Evolutionary conservation across 225 moss, liverwort and hornwort species (phyloP).

Genomic region (Bryoerythrophyllum caledonicum): DNA sequence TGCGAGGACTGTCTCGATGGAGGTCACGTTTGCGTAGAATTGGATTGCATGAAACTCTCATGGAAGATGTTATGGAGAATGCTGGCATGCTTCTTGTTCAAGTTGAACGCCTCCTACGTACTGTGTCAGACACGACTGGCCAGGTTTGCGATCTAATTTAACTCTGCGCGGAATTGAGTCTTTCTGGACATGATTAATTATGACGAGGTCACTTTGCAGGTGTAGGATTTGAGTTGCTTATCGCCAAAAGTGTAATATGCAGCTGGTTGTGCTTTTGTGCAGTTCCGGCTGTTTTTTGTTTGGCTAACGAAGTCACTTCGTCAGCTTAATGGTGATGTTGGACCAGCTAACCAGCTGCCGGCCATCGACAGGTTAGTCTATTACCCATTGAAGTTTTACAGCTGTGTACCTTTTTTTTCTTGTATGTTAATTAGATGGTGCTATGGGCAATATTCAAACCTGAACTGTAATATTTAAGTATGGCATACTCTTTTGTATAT

Average conservation of each 20-base stretch:
- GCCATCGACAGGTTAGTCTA: conserved; percentile 68
- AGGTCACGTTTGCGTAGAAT: conserved; percentile 73
- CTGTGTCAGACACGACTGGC: conserved; percentile 78
- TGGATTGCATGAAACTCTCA: conserved; percentile 72
- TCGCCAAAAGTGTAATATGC: conserved; percentile 22
- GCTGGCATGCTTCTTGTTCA: conserved; percentile 93
- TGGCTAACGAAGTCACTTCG: conserved; percentile 95
- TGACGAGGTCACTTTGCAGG: conserved; percentile 12
- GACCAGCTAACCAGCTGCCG: conserved; percentile 75
- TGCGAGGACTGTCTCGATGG: conserved; percentile 87
- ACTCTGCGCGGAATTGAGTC: conserved; percentile 3
- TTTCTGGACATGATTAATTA: conserved; percentile 13
- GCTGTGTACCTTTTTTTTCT: not conserved
- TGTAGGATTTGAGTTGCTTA: conserved; percentile 11
- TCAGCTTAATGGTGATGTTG: conserved; percentile 80
- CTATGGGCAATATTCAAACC: not conserved
- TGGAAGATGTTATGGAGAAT: conserved; percentile 82
- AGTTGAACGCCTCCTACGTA: conserved; percentile 85
- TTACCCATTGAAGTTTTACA: not conserved
- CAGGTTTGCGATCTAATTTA: conserved; percentile 51
- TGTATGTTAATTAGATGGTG: conserved; percentile 1
- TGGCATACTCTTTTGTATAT: conserved; percentile 24
- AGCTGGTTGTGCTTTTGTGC: conserved; percentile 37
- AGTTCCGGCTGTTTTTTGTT: conserved; percentile 91
- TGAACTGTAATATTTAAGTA: conserved; percentile 11